phyloP scores from a whole-genome alignment of 768 basidiomycete genomes.

The Termitomyces sp. region DNA sequence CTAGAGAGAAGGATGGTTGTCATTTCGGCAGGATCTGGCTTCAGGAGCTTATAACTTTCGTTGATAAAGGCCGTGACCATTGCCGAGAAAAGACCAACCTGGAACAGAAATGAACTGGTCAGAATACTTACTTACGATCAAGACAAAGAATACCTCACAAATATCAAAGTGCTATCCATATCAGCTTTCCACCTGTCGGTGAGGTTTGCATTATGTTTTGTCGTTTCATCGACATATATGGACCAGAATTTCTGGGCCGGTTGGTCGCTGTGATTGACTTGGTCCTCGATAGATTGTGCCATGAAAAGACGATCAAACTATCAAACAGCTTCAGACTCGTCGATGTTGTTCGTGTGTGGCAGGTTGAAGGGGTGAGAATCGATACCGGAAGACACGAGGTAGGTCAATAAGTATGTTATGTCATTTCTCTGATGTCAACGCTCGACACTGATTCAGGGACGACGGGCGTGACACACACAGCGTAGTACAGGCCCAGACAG shows the following conservation, averaged over 20 bases:
- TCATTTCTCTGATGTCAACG: background rate
- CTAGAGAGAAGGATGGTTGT: conserved; percentile 22
- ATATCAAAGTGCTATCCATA: conserved; percentile 20
- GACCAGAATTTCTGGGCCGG: conserved; percentile 5
- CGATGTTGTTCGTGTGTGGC: background rate
- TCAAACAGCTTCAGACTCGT: background rate
- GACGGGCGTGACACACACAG: background rate
- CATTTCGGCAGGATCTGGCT: conserved; percentile 25
- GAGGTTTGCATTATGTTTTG: background rate
- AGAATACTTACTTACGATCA: background rate
- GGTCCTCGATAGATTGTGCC: background rate
- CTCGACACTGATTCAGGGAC: background rate
- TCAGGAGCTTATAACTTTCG: conserved; percentile 29
- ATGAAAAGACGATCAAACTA: background rate
- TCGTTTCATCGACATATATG: conserved; percentile 4
- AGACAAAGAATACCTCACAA: conserved; percentile 18
- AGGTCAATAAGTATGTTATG: background rate
- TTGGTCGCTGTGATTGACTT: background rate
- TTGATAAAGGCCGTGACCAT: conserved; percentile 35
- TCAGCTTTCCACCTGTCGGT: conserved; percentile 13
- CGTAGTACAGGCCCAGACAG: no score
- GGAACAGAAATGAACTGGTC: background rate
- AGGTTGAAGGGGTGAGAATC: no score
- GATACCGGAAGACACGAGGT: background rate
- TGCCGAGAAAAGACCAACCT: conserved; percentile 43